Base-by-base conservation (phyloP, 768 basidiomycete genomes). In the Omphalotus guepiniiformis region DNA sequence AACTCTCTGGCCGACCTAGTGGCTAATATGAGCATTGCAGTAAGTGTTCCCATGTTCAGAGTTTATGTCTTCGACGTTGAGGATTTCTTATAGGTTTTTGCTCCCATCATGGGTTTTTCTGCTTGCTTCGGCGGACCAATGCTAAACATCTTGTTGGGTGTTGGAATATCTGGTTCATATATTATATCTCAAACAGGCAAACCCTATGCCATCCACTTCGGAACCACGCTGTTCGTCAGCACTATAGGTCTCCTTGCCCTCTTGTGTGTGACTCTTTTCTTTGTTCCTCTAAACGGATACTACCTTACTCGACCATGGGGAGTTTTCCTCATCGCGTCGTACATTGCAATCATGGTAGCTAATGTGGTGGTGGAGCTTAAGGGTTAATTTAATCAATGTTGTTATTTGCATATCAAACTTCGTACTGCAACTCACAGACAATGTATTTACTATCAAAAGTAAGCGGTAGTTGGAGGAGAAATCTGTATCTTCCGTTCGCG, bases 1-100 rank as follows among this genome's bases (percentile, higher is more conserved):
- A 98, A 98, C 64, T 95, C 92, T 12, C 76, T 96, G 4, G 95
- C 94, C 0, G 96, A 99, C 66, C 79, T 97, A 18, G 94, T 99
- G 5, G 95, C 96, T 18, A 97, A 98, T 66, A 89, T 91, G 72
- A 93, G 88, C 43, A 91, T 98, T 8, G 95, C 95, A 18, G 88
- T 82, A 68, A 46, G 80, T 72, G 11, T 23, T 18, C 38, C 12
- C 15, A 15, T 12, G n/a, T 19, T 32, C 28, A 5, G 25, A 12
- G 9, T 22, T 30, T 11, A 47, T 43, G 5, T 27, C 26, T 45
- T n/a, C n/a, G n/a, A n/a, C n/a, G n/a, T n/a, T 15, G 21, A 38
- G 5, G 19, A 11, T 9, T 26, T 28, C 13, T 15, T 35, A 1
- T 48, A 88, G 82, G 82, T 80, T 15, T 94, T 93, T 63, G 91